Percentiles rank a stretch among this genome's conserved stretches.
Conservation (phyloP, 73 alveolate species). For the Paramecium biaurelia region DNA sequence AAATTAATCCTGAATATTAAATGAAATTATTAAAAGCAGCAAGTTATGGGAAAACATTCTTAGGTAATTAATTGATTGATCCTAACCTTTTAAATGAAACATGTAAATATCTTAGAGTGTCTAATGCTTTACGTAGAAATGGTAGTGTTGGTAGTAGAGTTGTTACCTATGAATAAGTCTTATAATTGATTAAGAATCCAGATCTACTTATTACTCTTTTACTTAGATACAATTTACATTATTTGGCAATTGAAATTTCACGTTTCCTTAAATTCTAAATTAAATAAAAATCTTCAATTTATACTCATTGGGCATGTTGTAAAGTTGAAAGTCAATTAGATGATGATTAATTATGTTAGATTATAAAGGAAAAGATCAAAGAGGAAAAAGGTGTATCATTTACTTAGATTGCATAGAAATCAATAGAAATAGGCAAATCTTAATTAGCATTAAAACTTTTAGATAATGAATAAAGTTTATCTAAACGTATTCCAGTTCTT, state of each 20-base stretch:
- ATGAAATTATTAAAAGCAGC: conserved; percentile 68
- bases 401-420: conserved; percentile 65
- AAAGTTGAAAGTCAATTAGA: conserved; percentile 23
- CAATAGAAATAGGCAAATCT: conserved; percentile 65
- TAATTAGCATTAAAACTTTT: conserved; percentile 64
- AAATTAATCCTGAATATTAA: conserved; percentile 48
- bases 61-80: conserved; percentile 61
- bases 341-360: conserved; percentile 59
- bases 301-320: conserved; percentile 72
- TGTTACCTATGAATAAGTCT: conserved; percentile 34
- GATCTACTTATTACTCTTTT: conserved; percentile 9
- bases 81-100: conserved; percentile 52
- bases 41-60: conserved; percentile 66
- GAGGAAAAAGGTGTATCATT: conserved; percentile 60
- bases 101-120: conserved; percentile 50
- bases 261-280: conserved; percentile 49
- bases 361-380: conserved; percentile 51
- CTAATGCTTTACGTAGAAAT: conserved; percentile 53
- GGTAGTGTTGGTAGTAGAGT: conserved; percentile 51
- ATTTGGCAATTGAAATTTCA: conserved; percentile 63
- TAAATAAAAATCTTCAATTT: conserved; percentile 51
- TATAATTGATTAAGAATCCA: conserved; percentile 13
- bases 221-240: conserved; percentile 59
- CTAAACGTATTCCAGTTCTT: conserved; percentile 67
- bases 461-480: conserved; percentile 61